A percentile compares a stretch with the other conserved stretches of the same genome.
Evolutionary conservation across 129 eudicot species (phyloP).

Genomic region (Chrysanthemum seticuspe): DNA sequence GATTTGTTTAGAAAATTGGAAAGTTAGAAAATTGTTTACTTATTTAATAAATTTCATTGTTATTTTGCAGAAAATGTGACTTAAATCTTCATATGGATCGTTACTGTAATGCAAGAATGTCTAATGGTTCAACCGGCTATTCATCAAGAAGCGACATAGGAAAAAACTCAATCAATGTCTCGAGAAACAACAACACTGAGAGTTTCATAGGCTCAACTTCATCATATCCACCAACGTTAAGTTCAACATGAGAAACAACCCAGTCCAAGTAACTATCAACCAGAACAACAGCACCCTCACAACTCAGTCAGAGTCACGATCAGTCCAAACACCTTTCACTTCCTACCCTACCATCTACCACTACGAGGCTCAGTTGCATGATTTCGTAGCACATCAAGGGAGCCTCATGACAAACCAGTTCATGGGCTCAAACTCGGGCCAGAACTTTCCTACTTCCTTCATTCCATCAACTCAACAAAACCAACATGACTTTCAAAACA

Average conservation of each 20-base stretch:
- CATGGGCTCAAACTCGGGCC: background rate
- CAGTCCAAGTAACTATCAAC: background rate
- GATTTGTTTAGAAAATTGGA: no score
- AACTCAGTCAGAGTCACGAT: background rate
- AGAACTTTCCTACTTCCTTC: background rate
- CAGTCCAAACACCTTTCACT: background rate
- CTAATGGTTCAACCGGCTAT: background rate
- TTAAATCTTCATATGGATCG: background rate
- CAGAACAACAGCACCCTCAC: background rate
- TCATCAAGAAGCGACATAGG: background rate
- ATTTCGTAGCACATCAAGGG: background rate
- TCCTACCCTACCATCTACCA: background rate
- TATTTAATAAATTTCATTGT: background rate
- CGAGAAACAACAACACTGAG: no score
- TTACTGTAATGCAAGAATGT: no score
- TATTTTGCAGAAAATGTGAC: background rate
- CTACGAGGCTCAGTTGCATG: background rate
- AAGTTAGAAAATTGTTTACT: no score
- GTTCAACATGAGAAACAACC: background rate
- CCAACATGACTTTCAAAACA: conserved; percentile 11
- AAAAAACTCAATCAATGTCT: background rate
- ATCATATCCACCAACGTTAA: conserved; percentile 10
- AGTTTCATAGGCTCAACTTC: background rate
- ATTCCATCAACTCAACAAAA: conserved; percentile 10
- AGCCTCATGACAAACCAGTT: conserved; percentile 1